Conservation (phyloP, 2,329 filamentous ascomycete genomes). For the Thelonectria olida region DNA sequence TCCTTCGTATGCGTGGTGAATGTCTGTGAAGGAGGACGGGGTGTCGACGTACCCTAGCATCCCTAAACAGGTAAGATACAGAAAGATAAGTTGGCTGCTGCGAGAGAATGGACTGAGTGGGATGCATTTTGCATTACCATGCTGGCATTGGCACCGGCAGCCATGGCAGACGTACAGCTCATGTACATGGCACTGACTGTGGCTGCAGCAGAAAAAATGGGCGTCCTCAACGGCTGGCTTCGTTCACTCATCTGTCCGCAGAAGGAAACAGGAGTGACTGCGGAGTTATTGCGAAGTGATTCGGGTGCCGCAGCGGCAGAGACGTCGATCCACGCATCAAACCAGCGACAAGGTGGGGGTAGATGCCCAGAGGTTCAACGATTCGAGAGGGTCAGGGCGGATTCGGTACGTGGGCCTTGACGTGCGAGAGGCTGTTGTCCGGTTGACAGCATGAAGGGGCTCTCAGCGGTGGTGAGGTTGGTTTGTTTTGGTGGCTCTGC, state of each 20-base stretch:
- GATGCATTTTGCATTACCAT: slow-evolving; percentile 21
- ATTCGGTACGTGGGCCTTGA: neutral
- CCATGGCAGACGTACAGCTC: neutral
- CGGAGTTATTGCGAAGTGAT: slow-evolving; percentile 11
- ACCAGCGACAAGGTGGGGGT: slow-evolving; percentile 21
- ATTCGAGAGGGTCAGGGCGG: neutral
- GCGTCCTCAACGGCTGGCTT: slow-evolving; percentile 1
- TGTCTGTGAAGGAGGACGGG: slow-evolving; percentile 7
- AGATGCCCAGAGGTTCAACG: slow-evolving; percentile 23
- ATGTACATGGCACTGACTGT: neutral
- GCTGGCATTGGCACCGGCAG: neutral
- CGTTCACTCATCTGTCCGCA: slow-evolving; percentile 1
- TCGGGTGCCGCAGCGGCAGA: slow-evolving; percentile 24
- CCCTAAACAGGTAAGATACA: neutral
- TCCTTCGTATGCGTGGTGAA: slow-evolving; percentile 5
- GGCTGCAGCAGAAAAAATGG: neutral
- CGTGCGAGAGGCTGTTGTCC: slow-evolving; percentile 1
- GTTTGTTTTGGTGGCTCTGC: neutral
- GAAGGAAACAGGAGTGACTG: neutral
- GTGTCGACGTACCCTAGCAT: slow-evolving; percentile 1
- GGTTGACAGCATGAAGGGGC: neutral
- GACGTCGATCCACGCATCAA: slow-evolving; percentile 33
- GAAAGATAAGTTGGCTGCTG: slow-evolving; percentile 20
- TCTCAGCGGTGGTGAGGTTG: neutral
- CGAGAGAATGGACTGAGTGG: slow-evolving; percentile 11